Base-by-base conservation (phyloP, 2,329 filamentous ascomycete genomes). In the Monilinia fructicola region DNA sequence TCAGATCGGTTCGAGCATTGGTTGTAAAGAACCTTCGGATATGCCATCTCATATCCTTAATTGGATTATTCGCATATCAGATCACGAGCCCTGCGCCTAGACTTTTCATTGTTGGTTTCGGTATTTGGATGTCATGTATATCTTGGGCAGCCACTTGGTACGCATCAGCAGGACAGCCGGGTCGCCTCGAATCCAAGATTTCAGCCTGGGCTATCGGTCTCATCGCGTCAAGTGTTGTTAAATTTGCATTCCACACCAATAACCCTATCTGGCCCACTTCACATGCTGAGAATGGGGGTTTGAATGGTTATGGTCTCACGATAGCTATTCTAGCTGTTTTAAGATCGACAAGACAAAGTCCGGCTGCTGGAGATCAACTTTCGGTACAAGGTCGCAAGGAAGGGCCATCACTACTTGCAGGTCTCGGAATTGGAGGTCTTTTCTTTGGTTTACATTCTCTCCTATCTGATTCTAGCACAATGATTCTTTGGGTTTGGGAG, bases 401-500 rank as follows among this genome's bases (percentile, higher is more conserved):
- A 67, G 88, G 90, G 0, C 93, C 91, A 21, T 84, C 88, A 0
- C 71, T 89, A 9, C 81, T 96, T 54, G 87, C 92, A 40, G 90
- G 88, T 12, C 79, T 95, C 59, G 92, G 95, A 67, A 78, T 98
- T 65, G 93, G 87, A 31, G 94, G 93, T 40, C 78, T 97, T 10
- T 84, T 97, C 75, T 99, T 99, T 74, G 91, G 86, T 6, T 83
- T 98, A 75, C 95, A 98, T 77, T 97, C 93, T 1, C 82, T 99
- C 12, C 84, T 99, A 14, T 97, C 95, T 0, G 95, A 99, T 77
- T 96, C 93, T 0, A 98, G 95, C 81, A 99, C 95, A 64, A 98
- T 99, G 93, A 97, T 98, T 67, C 84, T 93, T 21, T 99, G 95
- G 95, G 92, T 92, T 3, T 99, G 95, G 95, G 93, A 97, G 73